Evolutionary conservation across 805 yeast species (phyloP), one percentile per base, ranked within the genome.

Genomic region (Candida coquimbonensis): DNA sequence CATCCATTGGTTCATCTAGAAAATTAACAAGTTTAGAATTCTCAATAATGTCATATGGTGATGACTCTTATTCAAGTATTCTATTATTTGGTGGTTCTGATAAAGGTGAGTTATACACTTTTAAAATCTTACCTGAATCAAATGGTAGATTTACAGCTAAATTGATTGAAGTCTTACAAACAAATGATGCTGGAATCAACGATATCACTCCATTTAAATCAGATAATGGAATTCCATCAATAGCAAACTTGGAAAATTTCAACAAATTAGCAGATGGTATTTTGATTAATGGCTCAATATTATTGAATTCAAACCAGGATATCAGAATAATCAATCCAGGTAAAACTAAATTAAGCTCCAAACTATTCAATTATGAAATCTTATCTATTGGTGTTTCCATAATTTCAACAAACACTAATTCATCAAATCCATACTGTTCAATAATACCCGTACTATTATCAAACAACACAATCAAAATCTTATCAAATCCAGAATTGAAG

Each of bases 11-110:
- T 31, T 33, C 49, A 24, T 59, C 65, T 27, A 55, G 62, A 9
- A 53, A 40, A 36, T 75, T 83, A 3, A 83, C 95, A 0, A 58
- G 75, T 2, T 61, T 87, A 42, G 89, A 87, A 52, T 87, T 90
- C 61, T 75, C 90, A 0, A 82, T 86, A 24, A 77, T 85, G 72
- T 78, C 77, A 33, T 68, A 75, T 43, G 85, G 81, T 1, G 78
- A 75, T 27, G 93, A 85, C 46, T 75, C 74, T 0, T 84, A 73
- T 54, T 80, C 93, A 0, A 81, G 88, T n/a, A 77, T 90, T 34
- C 55, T 86, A 25, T 63, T 90, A 64, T 64, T 77, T 24, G 84
- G 81, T 12, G 98, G 98, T 24, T 84, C 96, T 0, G 76, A 78
- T 46, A 66, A 67, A 14, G 97, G 97, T 16, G 84, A 86, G 46